Evolutionary conservation across 768 basidiomycete genomes (phyloP), one percentile per base, ranked within the genome.

Genomic region (Phlebiopsis flavidoalba): DNA sequence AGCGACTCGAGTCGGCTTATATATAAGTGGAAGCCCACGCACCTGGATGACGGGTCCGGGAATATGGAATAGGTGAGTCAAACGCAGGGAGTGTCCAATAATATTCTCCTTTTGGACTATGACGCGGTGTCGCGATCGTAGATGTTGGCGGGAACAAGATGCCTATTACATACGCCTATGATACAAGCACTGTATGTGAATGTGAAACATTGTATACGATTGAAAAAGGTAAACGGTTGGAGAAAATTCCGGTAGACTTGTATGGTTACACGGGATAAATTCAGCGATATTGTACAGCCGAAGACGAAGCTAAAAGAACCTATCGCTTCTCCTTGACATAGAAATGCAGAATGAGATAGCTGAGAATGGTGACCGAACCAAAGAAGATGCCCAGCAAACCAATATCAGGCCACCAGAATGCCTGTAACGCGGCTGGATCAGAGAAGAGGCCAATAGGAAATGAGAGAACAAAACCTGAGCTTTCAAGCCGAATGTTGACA

Each of bases 361-460:
- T 95, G 37, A 79, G 77, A 5, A 83, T 70, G 5, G 89, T 93
- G 73, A 95, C 94, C 1, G 79, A 74, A 26, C 83, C 87, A 67
- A 98, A 95, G 77, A 94, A 94, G 52, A 94, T 91, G 6, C 80
- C 89, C 5, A 98, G 80, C 0, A 95, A 75, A 0, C 87, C 81
- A 36, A 95, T 91, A 70, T 99, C 95, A 0, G 97, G 97, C 92
- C 92, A 98, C 97, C 97, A 99, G 80, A 95, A 98, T 0, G 96
- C 94, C 81, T 84, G 52, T 26, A 35, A 31, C 26, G 26, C 6
- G n/a, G 19, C 36, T 21, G 60, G 24, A 51, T 17, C 46, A 17
- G 5, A 37, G 17, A 53, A 15, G 22, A 11, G 36, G 33, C 12
- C 21, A 8, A 8, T 15, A 24, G 53, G 12, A 8, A n/a, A n/a